Base-by-base conservation (phyloP, 495 filamentous ascomycete species). In the Hypoxylon rickii region DNA sequence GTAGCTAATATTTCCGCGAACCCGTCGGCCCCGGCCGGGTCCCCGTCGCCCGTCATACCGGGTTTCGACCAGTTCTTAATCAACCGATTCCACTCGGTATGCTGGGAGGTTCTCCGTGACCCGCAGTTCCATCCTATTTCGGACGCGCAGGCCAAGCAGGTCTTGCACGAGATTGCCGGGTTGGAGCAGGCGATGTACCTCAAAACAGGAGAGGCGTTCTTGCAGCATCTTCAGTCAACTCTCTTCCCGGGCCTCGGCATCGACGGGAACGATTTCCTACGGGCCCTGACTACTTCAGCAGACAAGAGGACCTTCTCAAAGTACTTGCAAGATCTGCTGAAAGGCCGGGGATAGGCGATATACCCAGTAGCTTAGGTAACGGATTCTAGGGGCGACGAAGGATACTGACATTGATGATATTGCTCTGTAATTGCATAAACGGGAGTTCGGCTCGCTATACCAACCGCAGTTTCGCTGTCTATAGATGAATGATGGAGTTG, bases 51-150 rank as follows among this genome's bases (percentile, higher is more conserved):
- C 0, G 69, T 68, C 15, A 83, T 99, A 20, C 87, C 90, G 15
- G 95, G 94, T n/a, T 97, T 99, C 67, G 90, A 95, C 54, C 81
- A 81, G 32, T 95, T 93, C 73, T 88, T 95, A 74, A 88, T 96
- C 44, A 78, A 84, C 19, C 83, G 87, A n/a, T 93, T 98, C 73
- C 90, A 95, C 13, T 82, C 89, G 0, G 74, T 93, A 22, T 90
- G 88, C 67, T 98, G 94, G 92, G 85, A 85, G 4, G 84, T 97
- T 1, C 82, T 93, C 1, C 81, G 80, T 10, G 86, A 88, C 8
- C 74, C 84, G 2, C 81, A 82, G 11, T 96, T 97, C 77, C 86
- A 86, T 60, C 79, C 89, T 0, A 68, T 56, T 11, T 83, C 84
- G 58, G 95, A 99, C 68, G 89, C 91, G 11, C 89, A 94, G 68